These are phyloP conservation scores for Tricholoma saponaceum DNA, from an alignment of 768 basidiomycete species.

Conservation along the genomic window DNA sequence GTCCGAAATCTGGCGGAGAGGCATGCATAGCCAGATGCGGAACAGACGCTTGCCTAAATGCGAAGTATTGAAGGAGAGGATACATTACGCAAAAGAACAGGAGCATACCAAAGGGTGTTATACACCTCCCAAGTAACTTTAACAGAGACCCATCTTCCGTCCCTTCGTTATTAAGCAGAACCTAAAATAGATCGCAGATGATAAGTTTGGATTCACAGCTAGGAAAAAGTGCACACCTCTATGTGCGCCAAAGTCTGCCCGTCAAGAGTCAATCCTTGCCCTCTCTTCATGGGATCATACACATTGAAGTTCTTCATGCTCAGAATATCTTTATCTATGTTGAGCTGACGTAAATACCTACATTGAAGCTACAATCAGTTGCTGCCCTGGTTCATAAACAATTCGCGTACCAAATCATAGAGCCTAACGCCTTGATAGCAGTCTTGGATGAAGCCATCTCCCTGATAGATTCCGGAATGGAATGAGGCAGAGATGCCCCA, in stretches of 20 bases:
- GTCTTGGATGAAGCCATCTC: slow-evolving; percentile 59
- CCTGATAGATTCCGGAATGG: slow-evolving; percentile 69
- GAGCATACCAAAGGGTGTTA: slow-evolving; percentile 83
- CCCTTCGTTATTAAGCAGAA: slow-evolving; percentile 90
- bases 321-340: slow-evolving; percentile 93
- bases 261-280: slow-evolving; percentile 83
- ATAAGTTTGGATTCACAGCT: not conserved
- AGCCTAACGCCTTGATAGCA: slow-evolving; percentile 84
- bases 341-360: slow-evolving; percentile 87
- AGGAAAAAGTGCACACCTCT: slow-evolving; percentile 51
- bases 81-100: not conserved
- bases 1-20: slow-evolving; percentile 72
- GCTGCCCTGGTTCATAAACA: not conserved
- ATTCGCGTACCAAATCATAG: slow-evolving; percentile 76
- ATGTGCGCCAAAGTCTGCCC: slow-evolving; percentile 95
- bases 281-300: slow-evolving; percentile 91
- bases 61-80: slow-evolving; percentile 7
- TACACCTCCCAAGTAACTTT: slow-evolving; percentile 75
- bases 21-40: slow-evolving; percentile 95
- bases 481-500: slow-evolving; percentile 31
- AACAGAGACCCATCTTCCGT: slow-evolving; percentile 88
- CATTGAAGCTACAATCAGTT: slow-evolving; percentile 17
- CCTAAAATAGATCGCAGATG: slow-evolving; percentile 32
- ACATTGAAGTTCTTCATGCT: slow-evolving; percentile 97
- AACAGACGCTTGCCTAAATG: slow-evolving; percentile 85